phyloP scores from a whole-genome alignment of 73 alveolate genomes.

The Tetrahymena elliotti region DNA sequence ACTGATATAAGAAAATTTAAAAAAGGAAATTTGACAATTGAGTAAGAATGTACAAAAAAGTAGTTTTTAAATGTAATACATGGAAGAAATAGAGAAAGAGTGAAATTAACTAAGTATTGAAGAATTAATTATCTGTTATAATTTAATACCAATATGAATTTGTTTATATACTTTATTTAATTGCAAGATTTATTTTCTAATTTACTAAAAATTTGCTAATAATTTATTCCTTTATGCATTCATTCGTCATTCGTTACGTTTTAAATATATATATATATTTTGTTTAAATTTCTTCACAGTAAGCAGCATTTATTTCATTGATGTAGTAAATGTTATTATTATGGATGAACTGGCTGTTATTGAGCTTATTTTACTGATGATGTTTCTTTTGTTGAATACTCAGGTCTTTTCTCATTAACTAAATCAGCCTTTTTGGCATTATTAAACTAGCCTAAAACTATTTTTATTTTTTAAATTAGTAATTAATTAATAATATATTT shows the following conservation, averaged over 20 bases:
- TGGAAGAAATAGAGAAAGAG: neutral
- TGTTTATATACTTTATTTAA: neutral
- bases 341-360: neutral
- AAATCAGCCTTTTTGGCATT: constrained; percentile 51
- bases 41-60: too few relatives aligned
- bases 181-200: neutral
- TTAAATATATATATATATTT: too few relatives aligned
- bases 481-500: neutral
- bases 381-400: neutral
- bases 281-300: neutral
- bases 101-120: too few relatives aligned
- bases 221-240: neutral
- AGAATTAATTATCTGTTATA: neutral
- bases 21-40: too few relatives aligned
- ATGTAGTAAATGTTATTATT: neutral
- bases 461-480: neutral
- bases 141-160: neutral
- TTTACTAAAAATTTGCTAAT: neutral
- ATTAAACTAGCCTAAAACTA: constrained; percentile 10
- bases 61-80: too few relatives aligned
- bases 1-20: too few relatives aligned
- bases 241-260: neutral
- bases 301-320: neutral
- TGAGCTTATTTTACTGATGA: neutral
- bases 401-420: constrained; percentile 67